phyloP scores from a whole-genome alignment of 2,329 filamentous ascomycete species.

The Verticillium klebahnii region DNA sequence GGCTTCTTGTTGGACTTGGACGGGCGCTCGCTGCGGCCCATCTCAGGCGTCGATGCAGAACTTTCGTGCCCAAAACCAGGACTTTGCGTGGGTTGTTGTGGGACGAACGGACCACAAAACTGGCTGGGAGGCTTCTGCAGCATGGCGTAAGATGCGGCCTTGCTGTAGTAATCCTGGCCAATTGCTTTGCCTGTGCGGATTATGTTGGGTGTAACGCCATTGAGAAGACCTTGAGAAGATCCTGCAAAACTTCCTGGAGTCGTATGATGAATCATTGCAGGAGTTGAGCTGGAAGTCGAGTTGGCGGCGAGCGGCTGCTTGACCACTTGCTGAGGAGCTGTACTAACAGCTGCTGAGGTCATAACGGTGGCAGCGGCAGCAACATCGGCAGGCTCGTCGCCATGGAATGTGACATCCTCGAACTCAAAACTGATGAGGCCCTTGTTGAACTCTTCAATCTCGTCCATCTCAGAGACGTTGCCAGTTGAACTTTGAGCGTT shows the following conservation, averaged over 20 bases:
- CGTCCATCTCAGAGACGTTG: neutral
- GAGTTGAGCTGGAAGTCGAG: too few species aligned
- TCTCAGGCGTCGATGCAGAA: neutral
- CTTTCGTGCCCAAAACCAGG: neutral
- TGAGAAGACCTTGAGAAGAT: neutral
- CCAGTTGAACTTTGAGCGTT: neutral
- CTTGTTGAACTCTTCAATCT: neutral
- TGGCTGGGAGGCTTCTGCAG: neutral
- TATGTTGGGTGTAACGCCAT: neutral
- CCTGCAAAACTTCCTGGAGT: neutral
- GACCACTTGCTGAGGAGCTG: neutral
- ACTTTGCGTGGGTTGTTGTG: neutral
- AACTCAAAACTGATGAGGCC: neutral
- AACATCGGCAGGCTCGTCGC: neutral
- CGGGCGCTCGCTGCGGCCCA: neutral
- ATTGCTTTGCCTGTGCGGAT: neutral
- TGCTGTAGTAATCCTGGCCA: neutral
- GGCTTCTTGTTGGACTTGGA: neutral
- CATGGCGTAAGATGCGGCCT: neutral
- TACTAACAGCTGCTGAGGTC: neutral
- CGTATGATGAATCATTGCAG: neutral
- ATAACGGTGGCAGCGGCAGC: neutral
- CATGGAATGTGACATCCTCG: neutral
- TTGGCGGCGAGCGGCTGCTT: neutral
- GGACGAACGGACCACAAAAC: neutral